These are phyloP conservation scores for Helicocarpus griseus DNA, from an alignment of 2,329 filamentous ascomycete genomes.

Conservation along the genomic window DNA sequence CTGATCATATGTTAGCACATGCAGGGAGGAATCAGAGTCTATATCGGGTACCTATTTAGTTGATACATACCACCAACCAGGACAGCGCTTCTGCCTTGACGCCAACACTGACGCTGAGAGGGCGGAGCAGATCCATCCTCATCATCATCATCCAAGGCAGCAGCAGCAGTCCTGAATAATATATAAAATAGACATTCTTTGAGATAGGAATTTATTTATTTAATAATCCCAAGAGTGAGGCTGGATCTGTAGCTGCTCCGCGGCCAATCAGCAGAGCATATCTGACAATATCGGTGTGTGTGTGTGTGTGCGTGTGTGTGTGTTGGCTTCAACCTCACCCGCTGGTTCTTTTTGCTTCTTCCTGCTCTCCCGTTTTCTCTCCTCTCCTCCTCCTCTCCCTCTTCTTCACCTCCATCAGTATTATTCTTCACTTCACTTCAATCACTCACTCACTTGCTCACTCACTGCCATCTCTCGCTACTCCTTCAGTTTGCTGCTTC, in stretches of 20 bases:
- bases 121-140: too few relatives aligned
- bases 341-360: background rate
- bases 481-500: background rate
- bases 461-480: conserved; percentile 2
- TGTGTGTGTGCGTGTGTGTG: too few relatives aligned
- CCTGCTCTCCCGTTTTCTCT: background rate
- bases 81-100: too few relatives aligned
- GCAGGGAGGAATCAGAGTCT: too few relatives aligned
- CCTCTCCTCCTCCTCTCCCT: background rate
- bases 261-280: background rate
- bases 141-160: too few relatives aligned
- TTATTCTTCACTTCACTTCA: conserved; percentile 8
- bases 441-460: conserved; percentile 12
- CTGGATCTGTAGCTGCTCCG: background rate
- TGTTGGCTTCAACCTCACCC: background rate
- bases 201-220: too few relatives aligned
- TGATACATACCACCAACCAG: too few relatives aligned
- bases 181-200: too few relatives aligned
- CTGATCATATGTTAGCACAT: too few relatives aligned
- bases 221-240: background rate
- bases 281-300: background rate
- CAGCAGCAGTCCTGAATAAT: too few relatives aligned
- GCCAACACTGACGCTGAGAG: too few relatives aligned
- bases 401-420: conserved; percentile 6
- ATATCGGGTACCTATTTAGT: background rate